Evolutionary conservation across 2,329 filamentous ascomycete species (phyloP), one percentile per base, ranked within the genome.

Genomic region (Verticillium dahliae): DNA sequence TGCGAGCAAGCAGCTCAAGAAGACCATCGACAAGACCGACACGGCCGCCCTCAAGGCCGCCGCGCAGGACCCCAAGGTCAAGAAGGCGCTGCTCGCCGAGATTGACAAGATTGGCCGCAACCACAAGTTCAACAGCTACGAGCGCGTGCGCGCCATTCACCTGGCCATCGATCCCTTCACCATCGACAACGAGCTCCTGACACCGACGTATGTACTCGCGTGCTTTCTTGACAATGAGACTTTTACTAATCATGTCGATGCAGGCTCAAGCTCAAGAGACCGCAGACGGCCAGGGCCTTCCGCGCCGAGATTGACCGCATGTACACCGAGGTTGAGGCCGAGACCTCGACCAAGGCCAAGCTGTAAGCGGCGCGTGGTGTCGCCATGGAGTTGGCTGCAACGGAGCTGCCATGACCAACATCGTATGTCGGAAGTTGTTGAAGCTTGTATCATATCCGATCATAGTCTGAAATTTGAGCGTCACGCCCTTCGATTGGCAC

Each of bases 101-200:
- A 79, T 99, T 38, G 90, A 95, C 63, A 84, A 81, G 60, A 89
- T 96, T 62, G 92, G 86, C 54, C 90, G 85, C 78, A 89, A 88
- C 77, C 86, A 90, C 75, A 96, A 95, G 78, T 93, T 99, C 75
- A 95, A 96, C 72, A 91, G 88, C 67, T 98, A 90, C 69, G 95
- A 99, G 81, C 86, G 86, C 66, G 88, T 98, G 56, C 85, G 84
- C 73, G 90, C 88, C 67, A 82, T 89, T 61, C 76, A 89, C 65
- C 77, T 99, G 67, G 88, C 90, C 69, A 69, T 97, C 14, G 95
- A 99, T 63, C 95, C 95, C 1, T 98, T 99, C 70, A 91, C 87
- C 1, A 87, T 98, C 66, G 93, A 97, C 58, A 99, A 99, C 72
- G 90, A 96, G 75, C 81, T 97, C 58, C 78, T 93, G 72, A 95